Conservation (phyloP, 129 eudicot species). For the Escallonia rubra region DNA sequence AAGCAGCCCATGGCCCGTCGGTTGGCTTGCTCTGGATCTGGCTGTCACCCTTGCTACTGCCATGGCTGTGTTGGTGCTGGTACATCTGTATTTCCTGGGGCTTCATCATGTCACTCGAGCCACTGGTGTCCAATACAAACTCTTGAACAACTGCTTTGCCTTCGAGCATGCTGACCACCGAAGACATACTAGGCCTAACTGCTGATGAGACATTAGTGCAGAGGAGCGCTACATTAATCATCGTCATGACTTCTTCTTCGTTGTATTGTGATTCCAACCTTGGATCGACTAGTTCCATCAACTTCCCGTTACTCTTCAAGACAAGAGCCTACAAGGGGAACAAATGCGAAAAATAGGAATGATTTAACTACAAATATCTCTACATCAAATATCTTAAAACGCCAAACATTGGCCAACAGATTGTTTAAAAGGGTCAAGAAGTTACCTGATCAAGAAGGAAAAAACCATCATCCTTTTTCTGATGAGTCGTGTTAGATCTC, state of each 20-base stretch:
- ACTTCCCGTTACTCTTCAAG: conserved; percentile 24
- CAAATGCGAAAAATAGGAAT: no score
- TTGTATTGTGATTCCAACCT: conserved; percentile 29
- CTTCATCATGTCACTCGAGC: neutral
- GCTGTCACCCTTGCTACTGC: neutral
- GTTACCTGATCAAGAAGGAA: conserved; percentile 52
- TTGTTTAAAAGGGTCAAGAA: neutral
- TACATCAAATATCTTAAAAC: no score
- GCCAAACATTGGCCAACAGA: no score
- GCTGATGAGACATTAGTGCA: conserved; percentile 27
- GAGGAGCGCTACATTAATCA: conserved; percentile 22
- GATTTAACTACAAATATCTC: no score
- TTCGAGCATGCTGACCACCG: conserved; percentile 40
- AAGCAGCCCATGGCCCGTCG: conserved; percentile 27
- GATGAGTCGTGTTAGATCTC: conserved; percentile 30
- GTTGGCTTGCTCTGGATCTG: conserved; percentile 14
- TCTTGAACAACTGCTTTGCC: conserved; percentile 14
- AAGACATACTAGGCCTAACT: conserved; percentile 39
- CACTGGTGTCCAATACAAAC: conserved; percentile 1
- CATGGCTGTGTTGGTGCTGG: neutral
- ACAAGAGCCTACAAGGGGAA: conserved; percentile 21
- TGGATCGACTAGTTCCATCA: conserved; percentile 36
- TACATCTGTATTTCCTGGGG: neutral
- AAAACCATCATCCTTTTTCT: conserved; percentile 20
- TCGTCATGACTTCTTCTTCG: conserved; percentile 16